phyloP scores from a whole-genome alignment of 352 stramenopile species.

The Blastocystis sp. region DNA sequence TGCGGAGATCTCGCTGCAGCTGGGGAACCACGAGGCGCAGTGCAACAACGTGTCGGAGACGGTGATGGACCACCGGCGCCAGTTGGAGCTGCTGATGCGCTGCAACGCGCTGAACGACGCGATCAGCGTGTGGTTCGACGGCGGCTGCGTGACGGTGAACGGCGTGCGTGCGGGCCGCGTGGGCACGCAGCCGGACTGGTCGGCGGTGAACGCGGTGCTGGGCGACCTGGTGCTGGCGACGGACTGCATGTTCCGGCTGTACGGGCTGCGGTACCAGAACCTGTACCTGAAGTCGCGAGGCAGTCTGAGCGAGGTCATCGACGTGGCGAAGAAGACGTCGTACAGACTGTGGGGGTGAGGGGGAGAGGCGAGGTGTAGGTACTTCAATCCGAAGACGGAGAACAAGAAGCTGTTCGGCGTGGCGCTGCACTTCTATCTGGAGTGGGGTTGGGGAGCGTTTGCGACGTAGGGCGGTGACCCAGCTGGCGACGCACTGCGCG shows the following conservation, averaged over 20 bases:
- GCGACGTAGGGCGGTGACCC: not conserved
- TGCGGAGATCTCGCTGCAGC: not conserved
- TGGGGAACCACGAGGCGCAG: not conserved
- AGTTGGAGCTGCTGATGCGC: conserved; percentile 8
- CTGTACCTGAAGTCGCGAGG: not conserved
- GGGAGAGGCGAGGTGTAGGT: not conserved
- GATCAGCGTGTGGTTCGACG: conserved; percentile 38
- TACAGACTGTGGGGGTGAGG: not conserved
- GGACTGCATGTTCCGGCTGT: conserved; percentile 9
- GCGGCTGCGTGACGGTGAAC: not conserved
- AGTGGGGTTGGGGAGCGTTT: not conserved
- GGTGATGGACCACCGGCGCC: not conserved
- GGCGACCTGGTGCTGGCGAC: not conserved
- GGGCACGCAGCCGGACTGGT: conserved; percentile 15
- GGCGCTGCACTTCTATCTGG: conserved; percentile 8
- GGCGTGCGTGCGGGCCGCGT: not conserved
- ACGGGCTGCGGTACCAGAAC: not conserved
- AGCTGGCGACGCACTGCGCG: not conserved
- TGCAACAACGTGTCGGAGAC: not conserved
- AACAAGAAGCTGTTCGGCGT: conserved; percentile 20
- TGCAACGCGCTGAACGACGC: conserved; percentile 45
- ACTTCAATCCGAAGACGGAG: conserved; percentile 22
- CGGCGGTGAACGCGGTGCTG: not conserved
- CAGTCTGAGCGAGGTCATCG: conserved; percentile 13
- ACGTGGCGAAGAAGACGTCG: not conserved